Base-by-base conservation (phyloP, 2,329 filamentous ascomycete species). In the Ambrosiella cleistominuta region DNA sequence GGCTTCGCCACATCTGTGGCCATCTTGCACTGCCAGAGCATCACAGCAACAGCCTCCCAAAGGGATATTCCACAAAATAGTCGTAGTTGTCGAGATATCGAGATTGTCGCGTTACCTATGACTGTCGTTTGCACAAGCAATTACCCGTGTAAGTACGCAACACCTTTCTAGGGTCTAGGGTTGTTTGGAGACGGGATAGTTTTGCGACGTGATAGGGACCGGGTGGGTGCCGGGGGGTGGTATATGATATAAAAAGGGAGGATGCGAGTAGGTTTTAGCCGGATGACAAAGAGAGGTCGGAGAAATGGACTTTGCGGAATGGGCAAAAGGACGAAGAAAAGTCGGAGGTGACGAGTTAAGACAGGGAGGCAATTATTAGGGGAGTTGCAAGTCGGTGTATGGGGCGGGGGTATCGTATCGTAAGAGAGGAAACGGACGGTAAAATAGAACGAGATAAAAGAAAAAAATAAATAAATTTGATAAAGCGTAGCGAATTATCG, bases 21-120 rank as follows among this genome's bases (percentile, higher is more conserved):
- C 44, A 35, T 52, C 42, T 60, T 60, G 50, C 44, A 57, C 35
- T 60, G 59, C 59, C 59, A 60, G 15, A 60, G 59, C 59, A 60
- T 60, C 12, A 35, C 52, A 37, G 37, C 19, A 17, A 19, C 35
- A 45, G 37, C 40, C 7, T 19, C 27, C 19, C 12, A 13, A 45
- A 15, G 44, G 12, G 7, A 35, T 57, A 50, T 54, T 5, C 27
- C 27, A 27, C 27, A 27, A 27, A 27, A 27, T 27, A 27, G 27
- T 27, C 27, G 27, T 27, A 27, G 27, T 27, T 27, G 27, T 27
- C 3, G 27, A 27, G 27, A 27, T 27, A 36, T 11, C 17, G 27
- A 15, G 13, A 51, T 35, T 15, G 47, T 37, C 47, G 47, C 27
- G 47, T 51, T 27, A 3, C 27, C 27, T 27, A 3, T 27, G 27